Conservation (phyloP, 177 flowering plant genomes). For the Vitis hybrid region DNA sequence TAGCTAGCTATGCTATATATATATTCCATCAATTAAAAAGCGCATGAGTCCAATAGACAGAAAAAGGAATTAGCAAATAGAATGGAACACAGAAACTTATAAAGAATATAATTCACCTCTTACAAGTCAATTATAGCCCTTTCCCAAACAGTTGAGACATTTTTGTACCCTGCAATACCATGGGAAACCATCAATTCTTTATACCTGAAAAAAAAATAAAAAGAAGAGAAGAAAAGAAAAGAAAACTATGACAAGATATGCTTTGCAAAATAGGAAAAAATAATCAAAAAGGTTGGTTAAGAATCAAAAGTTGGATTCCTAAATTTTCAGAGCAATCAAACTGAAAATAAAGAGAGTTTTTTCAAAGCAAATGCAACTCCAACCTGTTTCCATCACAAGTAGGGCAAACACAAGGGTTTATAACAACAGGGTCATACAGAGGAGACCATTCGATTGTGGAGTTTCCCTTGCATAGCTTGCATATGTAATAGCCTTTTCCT, state of each 20-base stretch:
- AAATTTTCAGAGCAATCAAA: no score
- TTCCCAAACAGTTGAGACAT: slow-evolving; percentile 71
- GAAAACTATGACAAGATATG: no score
- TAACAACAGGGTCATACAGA: slow-evolving; percentile 55
- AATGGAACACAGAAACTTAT: neutral
- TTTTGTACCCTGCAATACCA: slow-evolving; percentile 53
- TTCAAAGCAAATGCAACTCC: neutral
- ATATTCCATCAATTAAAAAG: no score
- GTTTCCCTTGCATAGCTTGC: slow-evolving; percentile 69
- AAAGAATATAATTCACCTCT: neutral
- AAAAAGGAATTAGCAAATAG: neutral
- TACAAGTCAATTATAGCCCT: slow-evolving; percentile 36
- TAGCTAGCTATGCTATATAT: no score
- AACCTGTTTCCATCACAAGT: slow-evolving; percentile 82
- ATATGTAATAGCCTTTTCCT: slow-evolving; percentile 63
- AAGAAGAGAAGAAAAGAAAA: no score
- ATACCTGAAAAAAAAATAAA: no score
- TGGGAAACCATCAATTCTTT: no score
- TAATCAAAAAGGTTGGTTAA: no score
- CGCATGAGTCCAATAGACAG: no score
- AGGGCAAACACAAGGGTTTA: slow-evolving; percentile 79
- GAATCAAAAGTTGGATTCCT: no score
- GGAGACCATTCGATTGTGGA: slow-evolving; percentile 78
- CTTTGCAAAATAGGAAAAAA: no score
- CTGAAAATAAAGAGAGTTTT: no score